These are phyloP conservation scores for Aspergillus hiratsukae DNA, from an alignment of 2,329 filamentous ascomycete genomes.

Conservation along the genomic window DNA sequence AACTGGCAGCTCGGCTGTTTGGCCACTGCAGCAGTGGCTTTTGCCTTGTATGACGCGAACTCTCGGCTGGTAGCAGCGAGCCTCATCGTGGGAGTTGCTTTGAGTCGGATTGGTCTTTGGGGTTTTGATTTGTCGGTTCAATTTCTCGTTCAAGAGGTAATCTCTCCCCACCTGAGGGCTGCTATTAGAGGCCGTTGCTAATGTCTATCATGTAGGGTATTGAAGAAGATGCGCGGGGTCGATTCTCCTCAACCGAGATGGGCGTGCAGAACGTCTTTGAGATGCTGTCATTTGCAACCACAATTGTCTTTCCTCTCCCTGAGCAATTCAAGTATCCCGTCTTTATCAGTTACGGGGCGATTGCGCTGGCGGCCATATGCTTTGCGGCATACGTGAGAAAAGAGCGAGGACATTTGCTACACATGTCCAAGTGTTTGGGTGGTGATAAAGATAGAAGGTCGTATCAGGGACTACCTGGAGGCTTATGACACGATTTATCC, in stretches of 20 bases:
- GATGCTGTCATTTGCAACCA: slow-evolving; percentile 61
- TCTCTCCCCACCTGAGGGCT: background rate
- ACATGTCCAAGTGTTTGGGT: slow-evolving; percentile 28
- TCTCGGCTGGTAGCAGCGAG: slow-evolving; percentile 42
- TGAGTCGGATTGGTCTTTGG: slow-evolving; percentile 59
- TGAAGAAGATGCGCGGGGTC: slow-evolving; percentile 54
- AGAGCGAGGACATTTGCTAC: slow-evolving; percentile 58
- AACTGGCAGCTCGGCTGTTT: slow-evolving; percentile 63
- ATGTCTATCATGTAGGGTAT: slow-evolving; percentile 44
- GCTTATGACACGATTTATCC: background rate
- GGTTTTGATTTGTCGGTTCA: slow-evolving; percentile 60
- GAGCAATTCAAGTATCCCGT: slow-evolving; percentile 63
- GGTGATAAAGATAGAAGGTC: slow-evolving; percentile 6
- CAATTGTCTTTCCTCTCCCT: slow-evolving; percentile 60
- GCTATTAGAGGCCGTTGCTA: background rate
- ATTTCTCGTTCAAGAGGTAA: slow-evolving; percentile 58
- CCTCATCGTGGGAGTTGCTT: slow-evolving; percentile 48
- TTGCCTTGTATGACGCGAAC: slow-evolving; percentile 30
- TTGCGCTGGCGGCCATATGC: slow-evolving; percentile 25
- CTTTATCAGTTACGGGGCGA: slow-evolving; percentile 49
- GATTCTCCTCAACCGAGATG: slow-evolving; percentile 65
- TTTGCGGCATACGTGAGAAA: slow-evolving; percentile 56
- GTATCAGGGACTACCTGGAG: background rate
- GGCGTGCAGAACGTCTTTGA: slow-evolving; percentile 67
- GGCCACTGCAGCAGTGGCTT: slow-evolving; percentile 42